A percentile compares a stretch with the other conserved stretches of the same genome.
phyloP scores from a whole-genome alignment of 2,329 filamentous ascomycete genomes.

The Cladosporium sp. region DNA sequence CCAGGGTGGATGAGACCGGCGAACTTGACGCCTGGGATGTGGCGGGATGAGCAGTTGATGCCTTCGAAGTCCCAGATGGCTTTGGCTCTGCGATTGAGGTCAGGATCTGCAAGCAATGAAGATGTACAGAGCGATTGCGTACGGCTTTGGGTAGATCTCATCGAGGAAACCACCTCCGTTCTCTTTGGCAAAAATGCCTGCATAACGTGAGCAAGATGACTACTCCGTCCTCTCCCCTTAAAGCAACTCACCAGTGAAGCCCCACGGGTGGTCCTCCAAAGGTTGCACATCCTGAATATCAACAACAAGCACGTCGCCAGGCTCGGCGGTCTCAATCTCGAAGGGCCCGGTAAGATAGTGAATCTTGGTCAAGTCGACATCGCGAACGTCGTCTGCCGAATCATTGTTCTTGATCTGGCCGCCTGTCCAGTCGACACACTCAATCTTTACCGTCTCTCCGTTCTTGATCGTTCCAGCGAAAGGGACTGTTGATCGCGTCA shows the following conservation, averaged over 20 bases:
- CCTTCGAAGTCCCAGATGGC: constrained; percentile 78
- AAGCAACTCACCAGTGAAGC: constrained; percentile 67
- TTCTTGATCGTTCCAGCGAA: constrained; percentile 71
- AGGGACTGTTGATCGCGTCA: constrained; percentile 59
- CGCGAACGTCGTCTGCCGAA: constrained; percentile 80
- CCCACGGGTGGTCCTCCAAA: constrained; percentile 82
- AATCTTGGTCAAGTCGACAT: constrained; percentile 79
- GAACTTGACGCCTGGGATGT: constrained; percentile 85
- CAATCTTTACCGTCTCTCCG: constrained; percentile 87
- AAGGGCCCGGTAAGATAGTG: constrained; percentile 92
- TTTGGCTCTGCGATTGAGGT: constrained; percentile 57
- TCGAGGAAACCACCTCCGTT: constrained; percentile 91
- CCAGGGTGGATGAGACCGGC: constrained; percentile 85
- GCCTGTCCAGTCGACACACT: constrained; percentile 75
- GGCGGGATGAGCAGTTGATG: constrained; percentile 78
- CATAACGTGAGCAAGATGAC: background rate
- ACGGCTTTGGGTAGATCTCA: constrained; percentile 82
- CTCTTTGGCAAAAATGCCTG: constrained; percentile 65
- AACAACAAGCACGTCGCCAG: constrained; percentile 80
- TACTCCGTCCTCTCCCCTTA: background rate
- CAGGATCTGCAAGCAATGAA: background rate
- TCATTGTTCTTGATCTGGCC: constrained; percentile 90
- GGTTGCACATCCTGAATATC: constrained; percentile 95
- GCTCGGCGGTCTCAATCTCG: constrained; percentile 78
- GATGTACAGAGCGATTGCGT: constrained; percentile 34